Conservation (phyloP, 2,329 filamentous ascomycete species). For the Mycocentrospora acerina region DNA sequence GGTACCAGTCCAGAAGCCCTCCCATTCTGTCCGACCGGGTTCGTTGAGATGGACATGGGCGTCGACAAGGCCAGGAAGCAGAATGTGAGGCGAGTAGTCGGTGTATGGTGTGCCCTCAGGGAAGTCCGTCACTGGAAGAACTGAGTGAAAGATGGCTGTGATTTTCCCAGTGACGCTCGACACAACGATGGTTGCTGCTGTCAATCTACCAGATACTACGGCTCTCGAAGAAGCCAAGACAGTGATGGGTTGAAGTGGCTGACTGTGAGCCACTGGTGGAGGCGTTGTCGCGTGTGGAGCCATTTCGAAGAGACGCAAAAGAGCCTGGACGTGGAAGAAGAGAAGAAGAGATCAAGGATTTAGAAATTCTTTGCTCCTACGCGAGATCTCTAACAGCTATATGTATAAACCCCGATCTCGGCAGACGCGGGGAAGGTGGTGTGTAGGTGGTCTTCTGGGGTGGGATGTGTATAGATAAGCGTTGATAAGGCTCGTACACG, state of each 20-base stretch:
- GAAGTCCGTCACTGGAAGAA: constrained; percentile 77
- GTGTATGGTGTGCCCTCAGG: constrained; percentile 71
- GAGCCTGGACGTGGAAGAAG: background rate
- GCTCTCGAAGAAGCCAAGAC: constrained; percentile 84
- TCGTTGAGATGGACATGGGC: constrained; percentile 98
- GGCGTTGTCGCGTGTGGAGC: constrained; percentile 41
- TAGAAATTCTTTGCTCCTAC: constrained; percentile 7
- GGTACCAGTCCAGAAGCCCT: constrained; percentile 94
- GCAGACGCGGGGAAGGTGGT: constrained; percentile 23
- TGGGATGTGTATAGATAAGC: constrained; percentile 31
- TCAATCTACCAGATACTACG: constrained; percentile 74
- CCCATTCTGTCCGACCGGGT: constrained; percentile 95
- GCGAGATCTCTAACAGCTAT: constrained; percentile 19
- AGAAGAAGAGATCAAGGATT: constrained; percentile 7
- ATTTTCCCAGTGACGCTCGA: constrained; percentile 83
- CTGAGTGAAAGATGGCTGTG: constrained; percentile 67
- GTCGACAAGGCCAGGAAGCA: constrained; percentile 90
- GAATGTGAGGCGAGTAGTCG: constrained; percentile 80
- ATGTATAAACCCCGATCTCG: constrained; percentile 21
- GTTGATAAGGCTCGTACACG: constrained; percentile 28
- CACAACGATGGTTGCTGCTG: constrained; percentile 79
- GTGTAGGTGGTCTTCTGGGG: constrained; percentile 15
- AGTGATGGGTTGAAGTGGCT: constrained; percentile 54
- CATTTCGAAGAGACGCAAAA: constrained; percentile 24
- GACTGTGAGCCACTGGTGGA: constrained; percentile 28